Evolutionary conservation across 805 yeast species (phyloP).

Genomic region (Saturnispora hagleri): DNA sequence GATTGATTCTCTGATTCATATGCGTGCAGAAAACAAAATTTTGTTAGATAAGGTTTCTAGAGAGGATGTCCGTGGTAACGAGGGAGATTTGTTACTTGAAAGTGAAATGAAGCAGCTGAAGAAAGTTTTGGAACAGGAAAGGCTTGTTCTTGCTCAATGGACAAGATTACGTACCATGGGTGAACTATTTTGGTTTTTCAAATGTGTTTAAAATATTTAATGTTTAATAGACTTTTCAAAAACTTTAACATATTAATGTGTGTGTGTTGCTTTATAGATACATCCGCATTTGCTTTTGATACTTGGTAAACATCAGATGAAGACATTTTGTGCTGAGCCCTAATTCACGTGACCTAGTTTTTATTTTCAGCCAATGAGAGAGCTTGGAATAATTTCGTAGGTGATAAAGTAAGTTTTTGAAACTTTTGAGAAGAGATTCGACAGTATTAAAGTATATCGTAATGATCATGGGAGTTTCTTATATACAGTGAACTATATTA

Average conservation of each 20-base stretch:
- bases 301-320: background rate
- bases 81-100: slow-evolving; percentile 61
- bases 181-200: slow-evolving; percentile 39
- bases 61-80: slow-evolving; percentile 83
- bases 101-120: slow-evolving; percentile 68
- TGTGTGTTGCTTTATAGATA: no score
- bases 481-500: background rate
- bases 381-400: background rate
- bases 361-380: background rate
- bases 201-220: slow-evolving; percentile 7
- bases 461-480: background rate
- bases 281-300: background rate
- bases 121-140: slow-evolving; percentile 48
- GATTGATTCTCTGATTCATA: slow-evolving; percentile 39
- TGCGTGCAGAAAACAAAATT: slow-evolving; percentile 53
- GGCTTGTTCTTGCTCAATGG: slow-evolving; percentile 43
- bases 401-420: background rate
- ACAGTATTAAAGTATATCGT: background rate
- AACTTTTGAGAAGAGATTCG: background rate
- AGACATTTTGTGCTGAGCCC: slow-evolving; percentile 1
- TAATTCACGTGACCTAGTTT: background rate
- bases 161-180: slow-evolving; percentile 48
- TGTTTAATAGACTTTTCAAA: background rate
- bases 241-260: background rate
- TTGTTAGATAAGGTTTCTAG: slow-evolving; percentile 75